These are phyloP conservation scores for Phellinidium pouzarii DNA, from an alignment of 1,284 basidiomycete species.

Conservation along the genomic window DNA sequence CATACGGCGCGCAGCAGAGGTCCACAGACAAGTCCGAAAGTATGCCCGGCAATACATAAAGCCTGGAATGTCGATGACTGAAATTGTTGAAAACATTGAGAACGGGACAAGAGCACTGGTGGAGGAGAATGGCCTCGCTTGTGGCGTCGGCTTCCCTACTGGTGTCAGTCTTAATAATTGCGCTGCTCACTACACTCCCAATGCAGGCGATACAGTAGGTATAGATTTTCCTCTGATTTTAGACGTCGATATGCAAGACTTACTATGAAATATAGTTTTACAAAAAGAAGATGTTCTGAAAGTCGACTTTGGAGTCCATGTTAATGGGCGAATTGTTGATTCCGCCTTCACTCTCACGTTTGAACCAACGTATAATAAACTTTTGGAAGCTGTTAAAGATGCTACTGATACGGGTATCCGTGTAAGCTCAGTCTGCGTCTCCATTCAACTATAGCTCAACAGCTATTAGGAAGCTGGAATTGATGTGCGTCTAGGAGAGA, in stretches of 20 bases:
- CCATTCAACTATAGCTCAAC: slow-evolving; percentile 8
- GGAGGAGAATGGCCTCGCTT: slow-evolving; percentile 83
- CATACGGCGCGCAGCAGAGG: slow-evolving; percentile 90
- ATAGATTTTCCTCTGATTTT: neutral
- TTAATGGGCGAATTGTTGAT: slow-evolving; percentile 90
- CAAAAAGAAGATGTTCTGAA: slow-evolving; percentile 87
- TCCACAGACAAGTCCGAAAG: slow-evolving; percentile 89
- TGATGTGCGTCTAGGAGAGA: slow-evolving; percentile 89
- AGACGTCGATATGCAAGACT: slow-evolving; percentile 18
- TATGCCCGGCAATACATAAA: slow-evolving; percentile 81
- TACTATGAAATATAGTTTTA: slow-evolving; percentile 48
- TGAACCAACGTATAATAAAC: slow-evolving; percentile 84
- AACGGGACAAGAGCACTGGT: slow-evolving; percentile 85
- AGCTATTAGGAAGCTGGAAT: slow-evolving; percentile 84
- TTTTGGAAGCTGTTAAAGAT: slow-evolving; percentile 88
- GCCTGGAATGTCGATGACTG: slow-evolving; percentile 92
- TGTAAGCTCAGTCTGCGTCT: slow-evolving; percentile 34
- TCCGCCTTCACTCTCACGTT: slow-evolving; percentile 93
- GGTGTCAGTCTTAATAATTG: slow-evolving; percentile 92
- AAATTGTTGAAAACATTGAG: slow-evolving; percentile 93
- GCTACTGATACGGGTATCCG: slow-evolving; percentile 89
- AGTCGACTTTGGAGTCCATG: slow-evolving; percentile 97
- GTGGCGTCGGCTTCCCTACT: slow-evolving; percentile 94
- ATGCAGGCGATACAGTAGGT: slow-evolving; percentile 89
- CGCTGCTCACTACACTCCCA: slow-evolving; percentile 96